Evolutionary conservation across 148 eudicot species (phyloP).

Genomic region (Rheum nobile): DNA sequence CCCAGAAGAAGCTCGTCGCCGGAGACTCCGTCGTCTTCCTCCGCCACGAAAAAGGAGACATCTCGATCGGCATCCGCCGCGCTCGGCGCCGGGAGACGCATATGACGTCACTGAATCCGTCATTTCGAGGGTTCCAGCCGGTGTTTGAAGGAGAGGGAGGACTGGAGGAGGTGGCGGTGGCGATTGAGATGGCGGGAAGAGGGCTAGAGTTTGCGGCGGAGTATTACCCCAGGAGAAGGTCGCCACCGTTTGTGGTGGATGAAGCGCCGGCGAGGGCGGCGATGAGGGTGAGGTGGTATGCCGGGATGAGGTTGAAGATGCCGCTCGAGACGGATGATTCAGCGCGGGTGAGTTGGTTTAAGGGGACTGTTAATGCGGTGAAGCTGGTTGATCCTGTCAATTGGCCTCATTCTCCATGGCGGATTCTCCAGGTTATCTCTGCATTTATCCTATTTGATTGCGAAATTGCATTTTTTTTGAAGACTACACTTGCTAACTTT

Average conservation of each 20-base stretch:
- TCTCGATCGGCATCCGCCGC: conserved; percentile 5
- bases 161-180: background rate
- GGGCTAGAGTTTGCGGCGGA: conserved; percentile 45
- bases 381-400: conserved; percentile 69
- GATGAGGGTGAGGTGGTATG: conserved; percentile 57
- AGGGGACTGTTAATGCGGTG: conserved; percentile 73
- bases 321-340: conserved; percentile 96
- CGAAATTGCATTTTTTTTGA: background rate
- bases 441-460: background rate
- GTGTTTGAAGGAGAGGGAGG: background rate
- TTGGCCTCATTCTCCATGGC: conserved; percentile 96
- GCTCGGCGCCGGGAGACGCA: background rate
- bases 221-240: conserved; percentile 83
- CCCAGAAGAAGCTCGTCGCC: conserved; percentile 33
- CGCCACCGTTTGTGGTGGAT: conserved; percentile 83
- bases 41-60: background rate
- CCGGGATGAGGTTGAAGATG: conserved; percentile 97
- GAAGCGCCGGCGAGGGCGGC: conserved; percentile 58
- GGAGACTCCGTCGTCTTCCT: conserved; percentile 49
- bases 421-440: conserved; percentile 71
- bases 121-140: background rate
- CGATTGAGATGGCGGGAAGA: background rate
- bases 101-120: background rate
- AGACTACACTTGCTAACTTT: background rate
- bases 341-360: conserved; percentile 88